Base-by-base conservation (phyloP, 176 grass and related monocot species). In the Tillandsia leiboldiana region DNA sequence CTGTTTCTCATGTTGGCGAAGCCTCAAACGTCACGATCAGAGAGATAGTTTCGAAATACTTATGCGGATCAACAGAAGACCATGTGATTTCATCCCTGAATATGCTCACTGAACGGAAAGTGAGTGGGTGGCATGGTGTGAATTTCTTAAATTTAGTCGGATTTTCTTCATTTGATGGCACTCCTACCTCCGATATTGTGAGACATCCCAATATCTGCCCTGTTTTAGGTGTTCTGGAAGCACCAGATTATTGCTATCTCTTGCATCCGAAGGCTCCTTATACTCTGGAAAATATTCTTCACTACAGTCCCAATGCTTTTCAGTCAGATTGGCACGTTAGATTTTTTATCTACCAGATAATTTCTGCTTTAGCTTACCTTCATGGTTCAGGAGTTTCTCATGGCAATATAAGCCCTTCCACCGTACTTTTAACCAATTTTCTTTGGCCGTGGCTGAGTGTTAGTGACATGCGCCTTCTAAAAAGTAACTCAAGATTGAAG, bases 161-260 rank as follows among this genome's bases (percentile, higher is more conserved):
- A 76, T 96, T 85, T 83, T 81, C 81, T 53, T 71, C 83, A 80
- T 89, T 82, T 2, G 76, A 89, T 86, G 86, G 78, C 53, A 75
- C 78, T 53, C 67, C 74, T 81, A 61, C 64, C 64, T 74, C 73
- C 70, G 80, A 80, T 26, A 51, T 58, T 79, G 78, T 96, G 75
- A 82, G 88, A 64, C 88, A 96, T 76, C 88, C 92, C 49, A 91
- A 91, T 72, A 88, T 96, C 49, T 86, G 76, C 81, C 88, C 92
- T 70, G 47, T 91, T 63, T 75, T 96, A 80, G 80, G 83, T 69
- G 28, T 96, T 68, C 15, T 96, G 80, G 80, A 88, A 82, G 61
- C 81, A 84, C 58, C 69, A 15, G 64, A 74, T 51, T 87, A 66
- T 68, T 73, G 61, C 42, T 96, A 91, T 72, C 65, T 96, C 78